Evolutionary conservation across 2,329 filamentous ascomycete genomes (phyloP).

Genomic region (Metarhizium anisopliae): DNA sequence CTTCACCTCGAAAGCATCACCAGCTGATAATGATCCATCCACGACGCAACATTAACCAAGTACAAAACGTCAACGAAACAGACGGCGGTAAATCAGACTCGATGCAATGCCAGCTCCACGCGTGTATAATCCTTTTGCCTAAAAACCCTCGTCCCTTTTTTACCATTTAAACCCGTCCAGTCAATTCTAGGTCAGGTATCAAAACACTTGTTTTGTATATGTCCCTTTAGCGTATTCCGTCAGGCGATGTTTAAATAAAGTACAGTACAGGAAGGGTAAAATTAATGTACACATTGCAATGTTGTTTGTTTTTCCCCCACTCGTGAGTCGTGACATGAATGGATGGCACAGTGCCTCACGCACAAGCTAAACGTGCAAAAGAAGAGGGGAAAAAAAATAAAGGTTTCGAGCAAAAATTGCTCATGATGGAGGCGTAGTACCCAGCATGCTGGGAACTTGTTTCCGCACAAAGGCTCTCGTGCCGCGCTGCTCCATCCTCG

Average conservation of each 20-base stretch:
- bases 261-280: background rate
- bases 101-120: background rate
- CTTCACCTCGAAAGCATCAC: background rate
- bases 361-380: background rate
- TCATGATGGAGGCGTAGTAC: conserved; percentile 31
- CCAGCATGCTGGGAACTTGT: conserved; percentile 43
- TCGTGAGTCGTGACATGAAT: no score
- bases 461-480: conserved; percentile 43
- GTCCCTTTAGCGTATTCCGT: background rate
- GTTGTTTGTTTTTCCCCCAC: background rate
- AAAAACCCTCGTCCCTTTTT: background rate
- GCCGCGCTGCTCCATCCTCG: conserved; percentile 47
- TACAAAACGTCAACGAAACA: background rate
- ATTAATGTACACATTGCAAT: background rate
- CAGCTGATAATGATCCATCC: background rate
- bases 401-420: background rate
- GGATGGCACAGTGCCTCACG: background rate
- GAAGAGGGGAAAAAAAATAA: no score
- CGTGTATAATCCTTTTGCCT: background rate
- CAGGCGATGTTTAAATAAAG: background rate
- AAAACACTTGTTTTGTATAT: background rate
- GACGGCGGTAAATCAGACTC: background rate
- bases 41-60: background rate
- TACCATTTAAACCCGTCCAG: background rate
- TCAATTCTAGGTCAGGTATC: background rate